Evolutionary conservation across 2,329 filamentous ascomycete species (phyloP), one percentile per base, ranked within the genome.

Genomic region (Tolypocladium ovalisporum): DNA sequence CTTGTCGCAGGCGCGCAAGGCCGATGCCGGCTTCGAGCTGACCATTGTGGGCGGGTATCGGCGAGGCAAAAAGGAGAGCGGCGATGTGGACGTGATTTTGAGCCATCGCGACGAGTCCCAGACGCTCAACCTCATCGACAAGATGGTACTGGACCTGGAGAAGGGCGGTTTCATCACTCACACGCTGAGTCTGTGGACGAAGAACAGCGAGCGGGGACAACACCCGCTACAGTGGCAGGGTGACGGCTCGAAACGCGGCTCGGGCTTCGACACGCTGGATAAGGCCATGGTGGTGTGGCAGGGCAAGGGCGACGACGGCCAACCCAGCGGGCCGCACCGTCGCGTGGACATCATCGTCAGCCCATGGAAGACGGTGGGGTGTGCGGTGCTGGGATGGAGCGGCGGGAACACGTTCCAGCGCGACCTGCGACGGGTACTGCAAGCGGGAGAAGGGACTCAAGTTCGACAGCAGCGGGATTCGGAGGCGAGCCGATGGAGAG

Each of bases 231-330:
- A 71, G 22, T 84, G 79, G 79, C 80, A 79, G 60, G 79, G 79
- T 0, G 67, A 67, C 36, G 66, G 61, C 27, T 22, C 37, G 10
- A 56, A 53, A 2, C 59, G 56, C 15, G 79, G 80, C 0, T 74
- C 78, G 27, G 89, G 89, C 0, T 97, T 96, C 63, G 92, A 97
- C 67, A 89, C 85, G 0, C 79, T 97, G 1, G 92, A 97, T 70
- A 97, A 97, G 70, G 91, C 91, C 0, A 75, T 97, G 55, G 88
- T 97, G 1, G 90, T 97, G 0, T 97, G 93, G 93, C 89, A 96
- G 67, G 62, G 70, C 37, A 59, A 64, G 1, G 54, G 53, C 17
- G 37, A 59, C 1, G 8, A 27, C 12, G 58, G 47, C 4, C 7
- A 42, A n/a, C n/a, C n/a, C 4, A 19, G 9, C 19, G 54, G 58